Evolutionary conservation across 2,329 filamentous ascomycete species (phyloP), one percentile per base, ranked within the genome.

Genomic region (Xylaria sp.): DNA sequence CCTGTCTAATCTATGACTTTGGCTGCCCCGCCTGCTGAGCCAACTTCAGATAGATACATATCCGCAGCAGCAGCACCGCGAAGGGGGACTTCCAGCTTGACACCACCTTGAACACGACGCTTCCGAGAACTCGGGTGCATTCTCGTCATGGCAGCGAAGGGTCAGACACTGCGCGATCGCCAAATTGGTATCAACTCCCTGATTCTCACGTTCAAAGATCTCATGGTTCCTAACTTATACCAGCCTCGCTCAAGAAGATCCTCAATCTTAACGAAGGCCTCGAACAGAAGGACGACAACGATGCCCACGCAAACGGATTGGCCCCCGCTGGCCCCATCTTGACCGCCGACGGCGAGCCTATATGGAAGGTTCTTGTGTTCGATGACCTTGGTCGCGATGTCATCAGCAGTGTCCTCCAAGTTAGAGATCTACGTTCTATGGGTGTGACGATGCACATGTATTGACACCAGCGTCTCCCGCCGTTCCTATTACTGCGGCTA

Each of bases 281-380:
- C 76, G 69, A 83, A 62, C 71, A 81, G 54, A 81, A 82, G 63
- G 79, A 84, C 52, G 76, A 82, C 45, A 82, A 90, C 55, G 89
- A 92, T 53, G 71, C 80, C 38, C 76, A 83, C 42, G 78, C 83
- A 51, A 87, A 87, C 67, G 87, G 86, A 46, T 76, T 88, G 50
- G 81, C 87, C 50, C 84, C 88, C 19, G 83, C 87, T 37, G 87
- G 87, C n/a, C 88, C 91, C 16, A 89, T 97, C 48, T 78, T 96
- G 57, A 92, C 92, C 63, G 82, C 90, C 43, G 88, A 95, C 65
- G 92, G 92, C 59, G 91, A 96, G 67, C 92, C 93, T 1, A 92
- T 97, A 76, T 97, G 93, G 93, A 97, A 97, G 73, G 90, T 97
- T 6, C 79, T 99, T 48, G 91, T 99, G 8, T 97, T 99, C 70